Conservation (phyloP, 2,329 filamentous ascomycete genomes). For the Arthrobotrys sphaeroides region DNA sequence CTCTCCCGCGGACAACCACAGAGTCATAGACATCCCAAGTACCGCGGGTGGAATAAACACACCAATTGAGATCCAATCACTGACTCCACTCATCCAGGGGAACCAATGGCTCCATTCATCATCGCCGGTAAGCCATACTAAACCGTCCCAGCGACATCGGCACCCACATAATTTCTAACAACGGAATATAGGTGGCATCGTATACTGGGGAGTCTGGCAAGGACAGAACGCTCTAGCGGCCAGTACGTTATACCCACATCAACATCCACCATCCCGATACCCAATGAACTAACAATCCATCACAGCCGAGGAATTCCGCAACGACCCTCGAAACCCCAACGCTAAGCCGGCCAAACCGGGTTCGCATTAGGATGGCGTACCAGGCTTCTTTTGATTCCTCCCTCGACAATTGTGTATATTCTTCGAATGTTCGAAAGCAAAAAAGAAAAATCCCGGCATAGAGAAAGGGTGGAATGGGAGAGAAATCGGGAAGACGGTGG, state of each 20-base stretch:
- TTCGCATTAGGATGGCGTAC: slow-evolving; percentile 36
- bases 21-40: too few species aligned
- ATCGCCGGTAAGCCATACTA: slow-evolving; percentile 76
- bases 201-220: slow-evolving; percentile 91
- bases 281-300: slow-evolving; percentile 55
- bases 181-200: slow-evolving; percentile 73
- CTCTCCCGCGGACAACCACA: too few species aligned
- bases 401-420: slow-evolving; percentile 18
- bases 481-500: too few species aligned
- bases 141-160: neutral
- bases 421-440: neutral
- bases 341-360: slow-evolving; percentile 58
- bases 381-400: slow-evolving; percentile 15
- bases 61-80: slow-evolving; percentile 57
- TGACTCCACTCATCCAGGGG: slow-evolving; percentile 68
- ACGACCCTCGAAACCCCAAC: slow-evolving; percentile 88
- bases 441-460: neutral
- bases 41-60: slow-evolving; percentile 21
- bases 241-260: slow-evolving; percentile 70
- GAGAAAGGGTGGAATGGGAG: neutral
- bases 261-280: neutral
- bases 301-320: slow-evolving; percentile 91
- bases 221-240: slow-evolving; percentile 78
- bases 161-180: neutral
- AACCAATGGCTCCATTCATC: slow-evolving; percentile 93